Evolutionary conservation across 208 protist genomes (phyloP), one percentile per base, ranked within the genome.

Genomic region (Polymyxa betae): DNA sequence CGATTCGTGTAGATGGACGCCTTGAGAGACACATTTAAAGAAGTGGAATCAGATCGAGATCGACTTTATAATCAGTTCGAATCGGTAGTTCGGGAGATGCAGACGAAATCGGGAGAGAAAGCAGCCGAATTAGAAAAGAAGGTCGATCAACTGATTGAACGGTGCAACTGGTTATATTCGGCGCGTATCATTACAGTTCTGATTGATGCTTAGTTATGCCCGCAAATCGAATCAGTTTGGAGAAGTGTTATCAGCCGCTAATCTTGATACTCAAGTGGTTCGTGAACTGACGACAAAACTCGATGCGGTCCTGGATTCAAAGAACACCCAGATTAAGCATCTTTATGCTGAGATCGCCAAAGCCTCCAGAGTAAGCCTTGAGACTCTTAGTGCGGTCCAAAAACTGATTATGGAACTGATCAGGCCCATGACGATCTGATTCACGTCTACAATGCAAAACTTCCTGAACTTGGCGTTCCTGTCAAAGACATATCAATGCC

Each of bases 351-450:
- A 82, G 72, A 82, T 82, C 72, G 72, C 72, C 35, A 35, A 82
- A 82, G 5, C n/a, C 5, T 45, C 72, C 35, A 82, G 35, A 24
- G 49, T 60, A 5, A 24, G n/a, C n/a, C n/a, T n/a, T n/a, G n/a
- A n/a, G n/a, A n/a, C n/a, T n/a, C n/a, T n/a, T n/a, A n/a, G n/a
- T n/a, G n/a, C n/a, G n/a, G n/a, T n/a, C n/a, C n/a, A n/a, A n/a
- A n/a, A n/a, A n/a, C n/a, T n/a, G n/a, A n/a, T n/a, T n/a, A n/a
- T n/a, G n/a, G n/a, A n/a, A n/a, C 24, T 60, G 5, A 29, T 60
- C 24, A 89, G 68, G 89, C 89, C 10, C 89, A 90, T 40, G 89
- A 90, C 40, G 38, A 90, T 41, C 49, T 90, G 52, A 40, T 90
- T 45, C 89, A 49, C 29, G 38, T 90, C 20, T 90, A 90, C 32